Conservation (phyloP, 371 early-diverging fungal species). For the Lichtheimia corymbifera region DNA sequence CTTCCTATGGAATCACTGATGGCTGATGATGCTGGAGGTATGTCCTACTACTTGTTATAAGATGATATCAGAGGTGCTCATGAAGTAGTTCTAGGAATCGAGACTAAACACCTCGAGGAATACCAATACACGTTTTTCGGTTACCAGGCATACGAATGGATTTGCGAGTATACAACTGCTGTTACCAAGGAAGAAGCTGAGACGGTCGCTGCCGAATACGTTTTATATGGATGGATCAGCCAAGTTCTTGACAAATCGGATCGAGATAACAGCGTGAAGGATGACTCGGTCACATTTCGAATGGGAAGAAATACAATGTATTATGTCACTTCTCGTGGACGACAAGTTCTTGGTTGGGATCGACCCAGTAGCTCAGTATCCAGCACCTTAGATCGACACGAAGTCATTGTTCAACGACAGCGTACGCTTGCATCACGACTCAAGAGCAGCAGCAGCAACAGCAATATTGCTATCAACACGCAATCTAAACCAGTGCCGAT, state of each 20-base stretch:
- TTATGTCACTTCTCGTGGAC: slow-evolving; percentile 58
- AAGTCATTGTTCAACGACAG: slow-evolving; percentile 10
- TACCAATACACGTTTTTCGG: slow-evolving; percentile 38
- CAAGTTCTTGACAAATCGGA: slow-evolving; percentile 50
- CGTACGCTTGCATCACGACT: slow-evolving; percentile 15
- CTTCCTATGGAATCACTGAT: slow-evolving; percentile 35
- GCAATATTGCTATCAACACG: background rate
- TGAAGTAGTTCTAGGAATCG: slow-evolving; percentile 17
- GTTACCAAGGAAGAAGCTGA: slow-evolving; percentile 62
- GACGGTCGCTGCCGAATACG: slow-evolving; percentile 55
- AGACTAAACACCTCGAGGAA: slow-evolving; percentile 18
- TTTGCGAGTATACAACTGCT: slow-evolving; percentile 60
- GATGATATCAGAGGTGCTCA: background rate
- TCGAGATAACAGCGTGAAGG: slow-evolving; percentile 19
- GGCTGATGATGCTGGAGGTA: slow-evolving; percentile 47
- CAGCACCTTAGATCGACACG: slow-evolving; percentile 2
- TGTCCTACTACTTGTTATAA: background rate
- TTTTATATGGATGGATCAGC: slow-evolving; percentile 58
- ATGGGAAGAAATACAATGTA: slow-evolving; percentile 53
- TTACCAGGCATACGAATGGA: slow-evolving; percentile 58
- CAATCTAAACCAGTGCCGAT: slow-evolving; percentile 6
- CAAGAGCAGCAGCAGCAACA: background rate
- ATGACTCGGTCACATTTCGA: slow-evolving; percentile 40
- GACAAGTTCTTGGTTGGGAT: slow-evolving; percentile 57
- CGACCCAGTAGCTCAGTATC: background rate